Evolutionary conservation across 2,329 filamentous ascomycete species (phyloP).

Genomic region (Neonectria neomacrospora): DNA sequence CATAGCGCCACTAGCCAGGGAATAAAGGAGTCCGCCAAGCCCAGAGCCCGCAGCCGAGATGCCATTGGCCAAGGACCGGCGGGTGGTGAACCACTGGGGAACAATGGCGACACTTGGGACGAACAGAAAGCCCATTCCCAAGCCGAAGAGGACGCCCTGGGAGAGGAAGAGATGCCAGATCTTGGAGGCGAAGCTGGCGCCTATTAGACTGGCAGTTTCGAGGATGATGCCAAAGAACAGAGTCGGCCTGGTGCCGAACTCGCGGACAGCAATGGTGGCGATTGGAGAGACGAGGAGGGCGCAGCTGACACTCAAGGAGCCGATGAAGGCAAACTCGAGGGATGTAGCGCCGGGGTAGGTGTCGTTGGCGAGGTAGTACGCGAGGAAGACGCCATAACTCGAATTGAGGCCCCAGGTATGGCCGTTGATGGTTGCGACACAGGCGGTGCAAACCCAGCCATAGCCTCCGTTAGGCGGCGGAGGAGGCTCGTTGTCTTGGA

Average conservation of each 20-base stretch:
- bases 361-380: conserved; percentile 66
- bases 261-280: conserved; percentile 69
- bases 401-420: conserved; percentile 81
- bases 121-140: conserved; percentile 82
- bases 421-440: conserved; percentile 65
- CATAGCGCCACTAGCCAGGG: conserved; percentile 74
- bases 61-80: conserved; percentile 76
- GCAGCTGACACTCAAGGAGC: conserved; percentile 52
- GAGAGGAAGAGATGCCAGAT: conserved; percentile 82
- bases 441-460: conserved; percentile 56
- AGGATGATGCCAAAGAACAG: conserved; percentile 73
- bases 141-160: conserved; percentile 81
- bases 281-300: conserved; percentile 76
- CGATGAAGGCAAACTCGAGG: conserved; percentile 81
- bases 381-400: conserved; percentile 63
- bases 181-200: conserved; percentile 73
- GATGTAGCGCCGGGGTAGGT: conserved; percentile 71
- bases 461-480: conserved; percentile 70
- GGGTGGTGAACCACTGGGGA: conserved; percentile 79
- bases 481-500: conserved; percentile 33
- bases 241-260: conserved; percentile 71
- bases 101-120: conserved; percentile 74
- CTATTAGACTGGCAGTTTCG: conserved; percentile 72
- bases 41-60: conserved; percentile 76
- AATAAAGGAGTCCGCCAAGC: conserved; percentile 78